phyloP scores from a whole-genome alignment of 352 stramenopile genomes.

The Phytophthora boehmeriae region DNA sequence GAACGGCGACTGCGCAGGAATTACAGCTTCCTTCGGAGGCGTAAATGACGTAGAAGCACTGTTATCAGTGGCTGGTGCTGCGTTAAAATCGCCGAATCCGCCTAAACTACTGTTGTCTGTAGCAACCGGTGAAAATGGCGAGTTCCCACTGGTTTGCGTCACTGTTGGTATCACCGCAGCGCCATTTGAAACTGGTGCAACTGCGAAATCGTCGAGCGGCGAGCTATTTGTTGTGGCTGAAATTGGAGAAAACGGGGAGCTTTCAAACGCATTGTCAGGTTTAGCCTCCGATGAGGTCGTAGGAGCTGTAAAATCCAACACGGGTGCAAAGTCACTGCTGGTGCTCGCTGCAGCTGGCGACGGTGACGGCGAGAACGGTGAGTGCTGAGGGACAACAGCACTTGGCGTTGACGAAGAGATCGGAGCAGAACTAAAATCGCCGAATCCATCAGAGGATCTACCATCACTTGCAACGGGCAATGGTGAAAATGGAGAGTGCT shows the following conservation, averaged over 20 bases:
- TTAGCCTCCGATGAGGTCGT: not conserved
- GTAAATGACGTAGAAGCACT: not conserved
- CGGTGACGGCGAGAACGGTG: conserved; percentile 12
- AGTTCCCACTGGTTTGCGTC: conserved; percentile 20
- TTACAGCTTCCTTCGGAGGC: conserved; percentile 4
- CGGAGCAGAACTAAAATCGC: conserved; percentile 23
- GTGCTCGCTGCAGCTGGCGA: conserved; percentile 24
- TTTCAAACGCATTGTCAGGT: conserved; percentile 10
- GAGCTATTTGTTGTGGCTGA: conserved; percentile 10
- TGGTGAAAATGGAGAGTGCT: conserved; percentile 25
- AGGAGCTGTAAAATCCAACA: conserved; percentile 3
- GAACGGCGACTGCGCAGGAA: conserved; percentile 17
- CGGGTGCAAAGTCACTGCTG: conserved; percentile 13
- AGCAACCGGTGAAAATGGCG: conserved; percentile 26
- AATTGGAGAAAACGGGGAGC: conserved; percentile 18
- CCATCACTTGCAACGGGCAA: conserved; percentile 20
- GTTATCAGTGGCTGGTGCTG: conserved; percentile 14
- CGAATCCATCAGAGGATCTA: conserved; percentile 26
- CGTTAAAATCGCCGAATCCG: conserved; percentile 36
- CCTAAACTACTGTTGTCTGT: conserved; percentile 18
- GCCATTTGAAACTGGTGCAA: conserved; percentile 12
- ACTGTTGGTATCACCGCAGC: not conserved
- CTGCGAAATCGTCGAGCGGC: conserved; percentile 32
- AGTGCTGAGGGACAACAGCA: conserved; percentile 11
- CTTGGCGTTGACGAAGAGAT: conserved; percentile 7